phyloP scores from a whole-genome alignment of 192 early-diverging fungal species.

The Cetraspora pellucida region DNA sequence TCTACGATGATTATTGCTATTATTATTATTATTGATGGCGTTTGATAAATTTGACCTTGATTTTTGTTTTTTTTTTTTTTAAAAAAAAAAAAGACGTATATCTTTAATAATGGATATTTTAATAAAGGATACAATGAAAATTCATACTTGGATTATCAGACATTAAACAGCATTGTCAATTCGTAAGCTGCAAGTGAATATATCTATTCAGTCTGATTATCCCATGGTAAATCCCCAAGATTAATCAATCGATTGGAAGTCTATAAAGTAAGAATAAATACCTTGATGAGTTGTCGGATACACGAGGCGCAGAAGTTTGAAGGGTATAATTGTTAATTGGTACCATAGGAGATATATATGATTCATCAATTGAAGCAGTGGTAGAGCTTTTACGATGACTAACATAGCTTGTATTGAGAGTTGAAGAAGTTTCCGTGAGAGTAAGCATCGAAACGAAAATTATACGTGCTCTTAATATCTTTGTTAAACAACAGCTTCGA shows the following conservation, averaged over 20 bases:
- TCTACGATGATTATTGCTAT: no score
- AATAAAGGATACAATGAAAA: no score
- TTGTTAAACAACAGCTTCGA: no score
- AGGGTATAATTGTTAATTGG: neutral
- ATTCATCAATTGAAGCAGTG: neutral
- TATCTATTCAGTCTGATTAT: constrained; percentile 1
- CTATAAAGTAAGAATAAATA: neutral
- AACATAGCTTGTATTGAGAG: neutral
- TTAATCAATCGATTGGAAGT: neutral
- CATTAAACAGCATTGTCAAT: no score
- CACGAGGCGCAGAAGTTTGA: neutral
- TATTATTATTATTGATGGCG: no score
- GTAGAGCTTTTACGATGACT: neutral
- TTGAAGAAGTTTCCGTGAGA: neutral
- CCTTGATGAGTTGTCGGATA: neutral
- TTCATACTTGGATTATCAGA: no score
- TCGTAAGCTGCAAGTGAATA: no score
- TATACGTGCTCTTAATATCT: neutral
- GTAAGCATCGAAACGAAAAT: constrained; percentile 5
- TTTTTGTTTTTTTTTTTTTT: no score
- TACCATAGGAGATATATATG: neutral
- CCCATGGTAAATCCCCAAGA: neutral
- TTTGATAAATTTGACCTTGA: no score
- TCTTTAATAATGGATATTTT: no score
- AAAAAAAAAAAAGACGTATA: no score